Evolutionary conservation across 495 filamentous ascomycete species (phyloP), one percentile per base, ranked within the genome.

Genomic region (Physcia stellaris): DNA sequence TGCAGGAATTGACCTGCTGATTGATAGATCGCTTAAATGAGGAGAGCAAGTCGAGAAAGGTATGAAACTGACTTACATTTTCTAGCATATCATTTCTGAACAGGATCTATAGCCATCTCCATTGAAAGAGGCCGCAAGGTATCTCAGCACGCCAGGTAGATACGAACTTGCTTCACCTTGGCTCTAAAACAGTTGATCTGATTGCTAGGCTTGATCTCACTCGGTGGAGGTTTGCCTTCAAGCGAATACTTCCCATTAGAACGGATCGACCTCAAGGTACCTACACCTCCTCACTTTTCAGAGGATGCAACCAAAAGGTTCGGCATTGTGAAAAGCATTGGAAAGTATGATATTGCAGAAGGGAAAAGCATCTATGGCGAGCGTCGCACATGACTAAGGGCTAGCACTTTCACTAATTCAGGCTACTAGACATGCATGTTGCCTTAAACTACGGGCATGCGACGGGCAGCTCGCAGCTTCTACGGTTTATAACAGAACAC

Each of bases 401-500:
- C 45, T 56, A 29, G 42, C 46, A 18, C 16, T n/a, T 28, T 24
- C 16, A 21, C 35, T 53, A 28, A 51, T 22, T 33, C 15, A 29
- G 32, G 13, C 24, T 5, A 19, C 19, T 39, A 68, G 85, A 95
- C 56, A 71, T 95, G 35, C 66, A 77, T 39, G 80, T 87, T 45
- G 75, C 80, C 21, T 70, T 92, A 51, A 95, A 96, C 60, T 98
- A 98, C 57, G 81, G 78, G 4, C 83, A 94, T 56, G 78, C 84
- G 12, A 73, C 73, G 11, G 90, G 90, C 19, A 71, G 85, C 22
- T 80, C 87, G 2, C 90, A 94, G 59, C 54, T 98, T 49, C 63
- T 92, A 23, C 71, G 90, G 24, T 98, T 82, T 54, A 66, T 93
- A 28, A 92, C 84, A 0, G 90, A 96, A 61, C 90, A 98, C 57